These are phyloP conservation scores for Elsinoe perseae DNA, from an alignment of 2,329 filamentous ascomycete genomes.

Conservation along the genomic window DNA sequence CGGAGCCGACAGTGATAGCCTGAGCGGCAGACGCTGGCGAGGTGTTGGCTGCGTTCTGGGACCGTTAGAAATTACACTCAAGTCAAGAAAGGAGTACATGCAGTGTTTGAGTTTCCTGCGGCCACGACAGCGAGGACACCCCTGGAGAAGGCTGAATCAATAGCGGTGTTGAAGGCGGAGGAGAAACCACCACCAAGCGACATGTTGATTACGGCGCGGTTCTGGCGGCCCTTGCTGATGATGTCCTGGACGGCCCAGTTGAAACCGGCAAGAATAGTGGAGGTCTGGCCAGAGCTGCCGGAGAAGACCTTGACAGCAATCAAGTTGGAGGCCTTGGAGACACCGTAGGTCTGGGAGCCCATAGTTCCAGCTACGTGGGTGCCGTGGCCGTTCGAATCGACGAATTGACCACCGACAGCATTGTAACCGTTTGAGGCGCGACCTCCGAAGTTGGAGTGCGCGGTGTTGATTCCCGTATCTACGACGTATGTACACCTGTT, in stretches of 20 bases:
- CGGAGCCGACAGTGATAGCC: slow-evolving; percentile 32
- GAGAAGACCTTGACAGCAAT: slow-evolving; percentile 52
- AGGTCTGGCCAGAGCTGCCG: slow-evolving; percentile 38
- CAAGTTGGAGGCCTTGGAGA: slow-evolving; percentile 51
- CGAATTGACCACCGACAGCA: slow-evolving; percentile 24
- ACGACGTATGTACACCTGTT: slow-evolving; percentile 36
- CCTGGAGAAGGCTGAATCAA: slow-evolving; percentile 38
- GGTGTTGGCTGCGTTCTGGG: slow-evolving; percentile 22
- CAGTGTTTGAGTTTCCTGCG: slow-evolving; percentile 46
- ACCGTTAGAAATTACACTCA: too few species aligned
- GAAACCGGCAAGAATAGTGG: slow-evolving; percentile 52
- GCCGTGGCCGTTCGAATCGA: slow-evolving; percentile 53
- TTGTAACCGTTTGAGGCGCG: slow-evolving; percentile 32
- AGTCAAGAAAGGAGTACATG: too few species aligned
- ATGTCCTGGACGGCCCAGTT: slow-evolving; percentile 40
- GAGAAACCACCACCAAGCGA: slow-evolving; percentile 45
- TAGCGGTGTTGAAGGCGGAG: slow-evolving; percentile 44
- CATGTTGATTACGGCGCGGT: slow-evolving; percentile 49
- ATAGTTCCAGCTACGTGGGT: slow-evolving; percentile 58
- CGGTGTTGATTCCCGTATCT: slow-evolving; percentile 27
- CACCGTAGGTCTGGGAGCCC: slow-evolving; percentile 53
- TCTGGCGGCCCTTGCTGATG: slow-evolving; percentile 18
- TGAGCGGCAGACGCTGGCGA: slow-evolving; percentile 32
- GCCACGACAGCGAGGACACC: slow-evolving; percentile 50
- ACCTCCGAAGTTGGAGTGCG: slow-evolving; percentile 30